Base-by-base conservation (phyloP, 2,329 filamentous ascomycete species). In the Colletotrichum sp. region DNA sequence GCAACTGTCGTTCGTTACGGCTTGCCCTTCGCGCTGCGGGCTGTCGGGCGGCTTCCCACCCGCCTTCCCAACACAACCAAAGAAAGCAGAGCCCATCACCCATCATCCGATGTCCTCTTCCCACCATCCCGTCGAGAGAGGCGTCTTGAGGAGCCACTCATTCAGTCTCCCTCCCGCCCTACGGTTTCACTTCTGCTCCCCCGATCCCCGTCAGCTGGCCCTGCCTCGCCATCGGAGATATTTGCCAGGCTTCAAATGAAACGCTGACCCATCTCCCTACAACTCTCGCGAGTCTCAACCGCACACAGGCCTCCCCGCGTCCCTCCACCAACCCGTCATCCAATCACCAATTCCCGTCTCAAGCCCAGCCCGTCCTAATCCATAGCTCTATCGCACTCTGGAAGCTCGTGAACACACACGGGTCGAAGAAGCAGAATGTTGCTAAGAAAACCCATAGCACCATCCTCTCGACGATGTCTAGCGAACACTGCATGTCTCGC, bases 181-280 rank as follows among this genome's bases (percentile, higher is more conserved):
- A 67, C 30, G 62, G 73, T 76, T 76, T 76, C 73, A 73, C 64
- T 59, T 76, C 34, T 69, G 28, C 64, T 39, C 64, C 57, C 30
- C 55, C 13, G 57, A 69, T 73, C 70, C 73, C 63, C 63, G 63
- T 73, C 73, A 73, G 63, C 44, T 73, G 73, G 64, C 73, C 64
- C 57, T 73, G 26, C 63, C 39, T 49, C 55, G n/a, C 57, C 24
- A 66, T 59, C 59, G 68, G 72, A 60, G 59, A 63, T 59, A 71
- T 63, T 69, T 24, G 36, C 57, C 73, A 76, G 44, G 57, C 57
- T 73, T 73, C 34, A 57, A 73, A 68, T 76, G 73, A 76, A 73
- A 73, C 73, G 70, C 57, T 65, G 44, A 16, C 64, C 73, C 73
- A 32, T 73, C 34, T 34, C 39, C 49, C 44, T 67, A 70, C 28